Evolutionary conservation across 768 basidiomycete species (phyloP).

Genomic region (Termitomyces sp.): DNA sequence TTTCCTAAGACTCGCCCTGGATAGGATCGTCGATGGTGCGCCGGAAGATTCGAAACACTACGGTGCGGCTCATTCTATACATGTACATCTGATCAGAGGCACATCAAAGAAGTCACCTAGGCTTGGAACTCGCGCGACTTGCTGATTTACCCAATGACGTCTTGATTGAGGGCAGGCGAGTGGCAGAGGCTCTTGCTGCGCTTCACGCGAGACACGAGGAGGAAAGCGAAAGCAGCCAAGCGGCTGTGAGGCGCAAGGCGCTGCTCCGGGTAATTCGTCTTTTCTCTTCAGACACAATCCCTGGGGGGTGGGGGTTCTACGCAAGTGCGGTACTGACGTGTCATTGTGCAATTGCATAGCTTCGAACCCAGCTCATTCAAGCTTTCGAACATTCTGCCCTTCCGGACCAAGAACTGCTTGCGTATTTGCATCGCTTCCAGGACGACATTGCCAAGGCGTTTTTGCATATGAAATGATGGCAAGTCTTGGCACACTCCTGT

Average conservation of each 20-base stretch:
- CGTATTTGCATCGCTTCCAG: constrained; percentile 66
- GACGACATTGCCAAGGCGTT: constrained; percentile 61
- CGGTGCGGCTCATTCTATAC: constrained; percentile 34
- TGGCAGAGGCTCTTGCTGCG: constrained; percentile 53
- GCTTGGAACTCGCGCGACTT: constrained; percentile 82
- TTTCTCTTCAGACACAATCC: not conserved
- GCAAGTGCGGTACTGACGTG: not conserved
- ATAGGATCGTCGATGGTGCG: constrained; percentile 70
- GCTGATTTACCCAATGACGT: constrained; percentile 81
- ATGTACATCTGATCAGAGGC: not conserved
- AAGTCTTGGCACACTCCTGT: not conserved
- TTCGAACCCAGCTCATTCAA: constrained; percentile 71
- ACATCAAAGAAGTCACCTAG: constrained; percentile 28
- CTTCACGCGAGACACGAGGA: constrained; percentile 52
- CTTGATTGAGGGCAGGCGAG: constrained; percentile 52
- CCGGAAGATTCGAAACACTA: constrained; percentile 64
- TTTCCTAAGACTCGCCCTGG: not conserved
- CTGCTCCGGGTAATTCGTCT: constrained; percentile 50
- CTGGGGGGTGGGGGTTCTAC: not conserved
- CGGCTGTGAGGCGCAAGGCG: constrained; percentile 59
- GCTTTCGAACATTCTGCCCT: constrained; percentile 67
- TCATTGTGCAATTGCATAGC: constrained; percentile 28
- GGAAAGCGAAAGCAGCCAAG: constrained; percentile 55
- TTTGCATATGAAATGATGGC: not conserved
- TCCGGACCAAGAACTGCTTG: constrained; percentile 61